A percentile compares a stretch with the other conserved stretches of the same genome.
Conservation (phyloP, 345 rosid genomes). For the Laguncularia racemosa region DNA sequence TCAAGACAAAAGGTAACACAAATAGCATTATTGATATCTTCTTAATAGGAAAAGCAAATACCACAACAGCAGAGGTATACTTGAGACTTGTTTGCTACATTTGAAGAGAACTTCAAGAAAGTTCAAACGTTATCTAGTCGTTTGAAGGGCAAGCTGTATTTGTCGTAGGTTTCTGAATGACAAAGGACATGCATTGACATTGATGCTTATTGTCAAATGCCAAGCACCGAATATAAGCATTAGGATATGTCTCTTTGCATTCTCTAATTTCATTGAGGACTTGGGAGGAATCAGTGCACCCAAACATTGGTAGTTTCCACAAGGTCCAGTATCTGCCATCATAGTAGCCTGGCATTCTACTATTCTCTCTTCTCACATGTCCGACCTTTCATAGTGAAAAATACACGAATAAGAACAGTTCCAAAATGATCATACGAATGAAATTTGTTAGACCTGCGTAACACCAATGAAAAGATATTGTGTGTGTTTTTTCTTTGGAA, state of each 20-base stretch:
- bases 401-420: not conserved
- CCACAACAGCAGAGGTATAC: no score
- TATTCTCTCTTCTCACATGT: slow-evolving; percentile 33
- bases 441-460: not conserved
- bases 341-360: slow-evolving; percentile 60
- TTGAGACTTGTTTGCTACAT: no score
- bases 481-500: no score
- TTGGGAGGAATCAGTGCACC: slow-evolving; percentile 52
- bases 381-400: slow-evolving; percentile 24
- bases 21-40: no score
- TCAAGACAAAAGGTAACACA: no score
- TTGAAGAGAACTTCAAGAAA: not conserved
- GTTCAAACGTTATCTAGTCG: no score
- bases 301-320: slow-evolving; percentile 79
- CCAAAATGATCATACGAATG: not conserved
- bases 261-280: slow-evolving; percentile 43
- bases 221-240: slow-evolving; percentile 50
- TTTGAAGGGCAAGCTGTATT: not conserved
- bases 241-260: slow-evolving; percentile 49
- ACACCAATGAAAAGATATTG: no score
- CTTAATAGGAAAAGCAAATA: no score
- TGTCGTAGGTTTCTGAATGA: slow-evolving; percentile 43
- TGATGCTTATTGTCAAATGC: slow-evolving; percentile 45
- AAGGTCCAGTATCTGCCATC: slow-evolving; percentile 71
- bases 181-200: slow-evolving; percentile 56